Evolutionary conservation across 2,329 filamentous ascomycete species (phyloP), one percentile per base, ranked within the genome.

Genomic region (Fusarium beomiforme): DNA sequence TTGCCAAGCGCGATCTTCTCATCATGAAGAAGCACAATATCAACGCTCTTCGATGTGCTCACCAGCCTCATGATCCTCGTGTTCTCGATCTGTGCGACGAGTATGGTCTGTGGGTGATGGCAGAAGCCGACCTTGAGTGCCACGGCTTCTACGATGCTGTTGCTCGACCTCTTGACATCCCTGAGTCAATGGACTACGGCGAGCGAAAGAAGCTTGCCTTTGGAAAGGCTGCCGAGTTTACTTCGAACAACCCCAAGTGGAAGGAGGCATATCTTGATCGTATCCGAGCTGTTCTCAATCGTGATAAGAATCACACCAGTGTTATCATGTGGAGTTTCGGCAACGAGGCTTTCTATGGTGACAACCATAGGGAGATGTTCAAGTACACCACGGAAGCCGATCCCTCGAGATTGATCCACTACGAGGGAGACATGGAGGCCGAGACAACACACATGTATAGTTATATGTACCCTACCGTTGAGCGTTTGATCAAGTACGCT

Each of bases 281-380:
- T 6, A 89, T 90, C 61, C 80, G 83, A 34, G 88, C 91, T 59
- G 80, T 93, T 59, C 84, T 93, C 0, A 85, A 90, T 73, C 85
- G 92, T 19, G 91, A 93, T 78, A 92, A 92, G 79, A 91, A 93
- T 63, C 89, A 93, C 70, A 79, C 91, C 1, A 90, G 86, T n/a
- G 84, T 93, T 53, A 89, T 93, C 51, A 87, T 93, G 43, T 93
- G 92, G 92, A 91, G 89, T 49, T 82, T 93, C 0, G 92, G 91
- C 0, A 93, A 93, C 73, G 91, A 93, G 76, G 87, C 91, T 0
- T 93, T 92, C 76, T 93, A 92, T 73, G 91, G 91, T 1, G 81
- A 83, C 12, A 93, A 93, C 75, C 89, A 91, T 74, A 84, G 83
- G 47, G 88, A 87, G 36, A 93, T 93, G 91, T 90, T 90, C 71